Evolutionary conservation across 1,284 basidiomycete genomes (phyloP).

Genomic region (Trametes polyzona): DNA sequence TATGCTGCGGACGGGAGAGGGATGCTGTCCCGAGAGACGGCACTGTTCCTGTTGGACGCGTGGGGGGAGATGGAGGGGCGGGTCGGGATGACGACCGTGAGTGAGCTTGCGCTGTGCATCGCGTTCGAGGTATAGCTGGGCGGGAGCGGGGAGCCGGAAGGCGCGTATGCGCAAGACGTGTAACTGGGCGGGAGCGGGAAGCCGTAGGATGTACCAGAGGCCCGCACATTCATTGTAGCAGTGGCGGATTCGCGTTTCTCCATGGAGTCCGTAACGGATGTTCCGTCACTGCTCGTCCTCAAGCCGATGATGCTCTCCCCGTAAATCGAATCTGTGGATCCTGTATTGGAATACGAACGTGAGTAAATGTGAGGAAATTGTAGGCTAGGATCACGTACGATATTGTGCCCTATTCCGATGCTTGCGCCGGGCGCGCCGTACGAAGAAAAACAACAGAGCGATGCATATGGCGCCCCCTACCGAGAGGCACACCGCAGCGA

Average conservation of each 20-base stretch:
- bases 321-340: background rate
- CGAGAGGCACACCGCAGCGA: too few relatives aligned
- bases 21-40: background rate
- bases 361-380: too few relatives aligned
- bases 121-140: background rate
- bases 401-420: too few relatives aligned
- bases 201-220: background rate
- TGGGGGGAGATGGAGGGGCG: background rate
- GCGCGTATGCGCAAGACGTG: too few relatives aligned
- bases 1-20: conserved; percentile 3
- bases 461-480: too few relatives aligned
- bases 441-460: too few relatives aligned
- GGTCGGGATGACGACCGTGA: background rate
- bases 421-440: too few relatives aligned
- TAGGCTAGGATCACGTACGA: too few relatives aligned
- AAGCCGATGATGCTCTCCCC: background rate
- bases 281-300: background rate
- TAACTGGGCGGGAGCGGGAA: background rate
- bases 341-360: background rate
- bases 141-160: too few relatives aligned
- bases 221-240: background rate
- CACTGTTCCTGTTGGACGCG: background rate
- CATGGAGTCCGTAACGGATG: background rate
- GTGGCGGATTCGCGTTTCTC: background rate
- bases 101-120: background rate